Evolutionary conservation across 2,329 filamentous ascomycete genomes (phyloP).

Genomic region (Colletotrichum scovillei): DNA sequence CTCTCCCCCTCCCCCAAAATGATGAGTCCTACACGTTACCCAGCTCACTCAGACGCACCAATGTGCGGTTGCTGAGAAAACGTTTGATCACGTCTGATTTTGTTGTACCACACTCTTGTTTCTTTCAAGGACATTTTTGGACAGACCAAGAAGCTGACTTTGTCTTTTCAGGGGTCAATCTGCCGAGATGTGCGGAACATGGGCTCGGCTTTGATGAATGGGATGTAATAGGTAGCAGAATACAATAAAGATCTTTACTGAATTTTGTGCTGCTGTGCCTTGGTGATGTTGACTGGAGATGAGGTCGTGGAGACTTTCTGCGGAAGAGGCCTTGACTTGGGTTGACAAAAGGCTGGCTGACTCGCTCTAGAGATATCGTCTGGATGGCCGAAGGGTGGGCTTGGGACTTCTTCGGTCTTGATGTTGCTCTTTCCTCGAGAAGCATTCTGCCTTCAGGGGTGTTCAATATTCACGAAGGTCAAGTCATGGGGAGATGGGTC

Average conservation of each 20-base stretch:
- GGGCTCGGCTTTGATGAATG: not conserved
- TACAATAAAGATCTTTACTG: not conserved
- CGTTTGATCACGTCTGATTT: conserved; percentile 23
- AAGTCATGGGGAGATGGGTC: not conserved
- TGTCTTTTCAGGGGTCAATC: not conserved
- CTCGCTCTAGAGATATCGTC: no score
- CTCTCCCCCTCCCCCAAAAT: not conserved
- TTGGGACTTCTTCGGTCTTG: not conserved
- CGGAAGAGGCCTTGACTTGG: not conserved
- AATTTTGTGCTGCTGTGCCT: not conserved
- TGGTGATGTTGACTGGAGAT: not conserved
- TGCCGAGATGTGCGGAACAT: not conserved
- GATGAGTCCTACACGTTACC: conserved; percentile 20
- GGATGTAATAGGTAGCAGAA: not conserved
- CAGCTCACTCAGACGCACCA: conserved; percentile 23
- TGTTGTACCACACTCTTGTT: not conserved
- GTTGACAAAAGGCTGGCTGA: no score
- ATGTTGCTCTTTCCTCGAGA: not conserved
- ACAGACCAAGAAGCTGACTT: not conserved
- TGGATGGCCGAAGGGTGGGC: no score
- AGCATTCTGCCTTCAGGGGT: not conserved
- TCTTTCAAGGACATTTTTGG: not conserved
- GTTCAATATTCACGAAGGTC: not conserved
- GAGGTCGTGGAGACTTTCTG: not conserved
- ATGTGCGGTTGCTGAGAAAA: conserved; percentile 20